Base-by-base conservation (phyloP, 169 alveolate genomes). In the Eimeria necatrix region DNA sequence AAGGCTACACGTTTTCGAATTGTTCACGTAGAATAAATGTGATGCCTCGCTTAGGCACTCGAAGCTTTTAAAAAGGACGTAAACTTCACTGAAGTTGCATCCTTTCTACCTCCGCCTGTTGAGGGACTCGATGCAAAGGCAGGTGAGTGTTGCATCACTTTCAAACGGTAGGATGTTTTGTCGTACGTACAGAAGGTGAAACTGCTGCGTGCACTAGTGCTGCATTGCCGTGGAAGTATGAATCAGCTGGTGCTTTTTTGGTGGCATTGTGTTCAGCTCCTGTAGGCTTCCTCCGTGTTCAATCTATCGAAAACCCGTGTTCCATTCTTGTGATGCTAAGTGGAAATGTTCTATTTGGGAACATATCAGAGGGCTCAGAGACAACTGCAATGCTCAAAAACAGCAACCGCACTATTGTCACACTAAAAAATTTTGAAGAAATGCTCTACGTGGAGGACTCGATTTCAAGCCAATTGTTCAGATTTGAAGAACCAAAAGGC, bases 51-150 rank as follows among this genome's bases (percentile, higher is more conserved):
- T 32, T 24, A 85, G 92, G 92, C 61, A 49, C 56, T 85, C 41
- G 64, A 85, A 60, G 10, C 14, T 24, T 59, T 85, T 32, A 14
- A 59, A 78, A 51, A 60, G 4, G 92, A 85, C 24, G 64, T 14
- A n/a, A 85, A 85, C 61, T 85, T 85, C 61, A 52, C 92, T 7
- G 92, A 85, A 85, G 92, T 85, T 3, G 80, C 81, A 9, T 59
- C 81, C 51, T 85, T 85, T 64, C 80, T 85, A 48, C 92, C 92
- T 9, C 92, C 92, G 7, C 92, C 92, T 48, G 92, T 85, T 24
- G 92, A 85, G 74, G 92, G 80, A 22, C 16, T 59, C 22, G 92
- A 85, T 24, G 59, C 92, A 22, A 5, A 59, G 24, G 92, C 92
- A 2, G 61, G 92, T 85, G 41, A 0, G 92, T 41, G 52, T 53